These are phyloP conservation scores for Tulasnella sp. DNA, from an alignment of 768 basidiomycete genomes.

Conservation along the genomic window DNA sequence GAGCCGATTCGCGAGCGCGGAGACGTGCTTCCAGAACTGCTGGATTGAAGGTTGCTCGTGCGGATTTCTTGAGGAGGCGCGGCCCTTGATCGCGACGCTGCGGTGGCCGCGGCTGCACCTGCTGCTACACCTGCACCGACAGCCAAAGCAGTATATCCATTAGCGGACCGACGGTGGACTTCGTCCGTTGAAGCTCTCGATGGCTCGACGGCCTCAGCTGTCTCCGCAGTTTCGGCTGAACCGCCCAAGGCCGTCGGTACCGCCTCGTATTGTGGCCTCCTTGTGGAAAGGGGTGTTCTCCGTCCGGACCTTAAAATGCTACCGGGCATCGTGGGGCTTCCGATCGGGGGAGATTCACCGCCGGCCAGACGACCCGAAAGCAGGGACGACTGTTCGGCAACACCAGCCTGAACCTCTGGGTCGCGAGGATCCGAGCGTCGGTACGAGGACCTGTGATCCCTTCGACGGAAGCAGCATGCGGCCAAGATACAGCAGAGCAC, in stretches of 20 bases:
- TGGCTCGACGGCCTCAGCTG: neutral
- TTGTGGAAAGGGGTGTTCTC: slow-evolving; percentile 5
- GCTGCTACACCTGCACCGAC: neutral
- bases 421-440: neutral
- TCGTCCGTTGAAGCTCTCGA: slow-evolving; percentile 9
- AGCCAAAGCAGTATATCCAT: neutral
- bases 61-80: neutral
- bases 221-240: neutral
- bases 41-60: neutral
- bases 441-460: neutral
- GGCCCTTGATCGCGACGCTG: neutral
- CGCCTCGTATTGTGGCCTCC: neutral
- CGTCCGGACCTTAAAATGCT: neutral
- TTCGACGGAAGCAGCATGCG: slow-evolving; percentile 3
- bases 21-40: neutral
- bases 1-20: neutral
- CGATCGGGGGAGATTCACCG: slow-evolving; percentile 9
- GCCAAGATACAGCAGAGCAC: slow-evolving; percentile 36
- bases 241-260: neutral
- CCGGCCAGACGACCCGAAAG: slow-evolving; percentile 10
- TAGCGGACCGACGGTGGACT: neutral
- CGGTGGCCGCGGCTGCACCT: neutral
- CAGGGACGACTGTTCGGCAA: neutral
- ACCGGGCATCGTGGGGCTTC: slow-evolving; percentile 1
- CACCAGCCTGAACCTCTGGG: neutral